phyloP scores from a whole-genome alignment of 2,329 filamentous ascomycete genomes.

The Claviceps sp. region DNA sequence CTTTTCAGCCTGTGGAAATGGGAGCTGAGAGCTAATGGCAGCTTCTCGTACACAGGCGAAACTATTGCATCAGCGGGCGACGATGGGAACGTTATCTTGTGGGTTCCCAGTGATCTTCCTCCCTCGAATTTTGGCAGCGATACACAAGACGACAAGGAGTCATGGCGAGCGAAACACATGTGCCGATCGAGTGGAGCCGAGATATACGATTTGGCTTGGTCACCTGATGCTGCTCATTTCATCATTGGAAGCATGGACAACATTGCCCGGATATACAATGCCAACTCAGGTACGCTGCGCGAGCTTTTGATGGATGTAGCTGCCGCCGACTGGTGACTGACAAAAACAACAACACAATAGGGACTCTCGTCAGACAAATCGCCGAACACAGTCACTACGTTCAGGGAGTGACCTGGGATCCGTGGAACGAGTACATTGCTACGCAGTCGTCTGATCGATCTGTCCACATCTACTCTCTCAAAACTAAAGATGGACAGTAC shows the following conservation, averaged over 20 bases:
- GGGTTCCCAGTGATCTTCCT: conserved; percentile 75
- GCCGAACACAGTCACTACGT: conserved; percentile 98
- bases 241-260: conserved; percentile 99
- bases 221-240: conserved; percentile 89
- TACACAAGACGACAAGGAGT: conserved; percentile 82
- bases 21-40: background rate
- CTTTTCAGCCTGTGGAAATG: background rate
- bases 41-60: conserved; percentile 49
- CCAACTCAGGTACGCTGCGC: conserved; percentile 56
- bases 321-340: conserved; percentile 4
- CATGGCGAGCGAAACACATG: conserved; percentile 96
- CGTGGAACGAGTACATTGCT: conserved; percentile 92
- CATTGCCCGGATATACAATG: conserved; percentile 91
- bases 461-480: conserved; percentile 92
- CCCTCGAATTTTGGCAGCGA: conserved; percentile 66
- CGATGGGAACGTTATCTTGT: conserved; percentile 92
- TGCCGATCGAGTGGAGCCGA: conserved; percentile 88
- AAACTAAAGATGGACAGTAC: conserved; percentile 92
- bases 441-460: conserved; percentile 97
- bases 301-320: background rate
- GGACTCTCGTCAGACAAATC: conserved; percentile 70
- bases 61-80: conserved; percentile 89
- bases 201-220: conserved; percentile 98
- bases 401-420: conserved; percentile 96
- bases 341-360: conserved; percentile 15